phyloP scores from a whole-genome alignment of 495 filamentous ascomycete species.

The Cladorrhinum samala region DNA sequence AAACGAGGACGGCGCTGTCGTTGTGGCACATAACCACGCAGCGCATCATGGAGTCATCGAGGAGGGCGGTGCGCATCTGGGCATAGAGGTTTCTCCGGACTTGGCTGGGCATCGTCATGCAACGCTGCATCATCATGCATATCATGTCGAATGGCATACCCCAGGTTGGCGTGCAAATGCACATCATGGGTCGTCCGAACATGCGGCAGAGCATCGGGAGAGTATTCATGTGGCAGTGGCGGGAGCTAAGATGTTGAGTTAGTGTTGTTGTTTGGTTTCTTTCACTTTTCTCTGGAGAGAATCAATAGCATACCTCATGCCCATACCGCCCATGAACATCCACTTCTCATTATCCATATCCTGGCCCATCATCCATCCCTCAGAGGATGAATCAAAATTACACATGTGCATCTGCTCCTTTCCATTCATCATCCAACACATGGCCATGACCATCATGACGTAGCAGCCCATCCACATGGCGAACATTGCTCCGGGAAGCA shows the following conservation, averaged over 20 bases:
- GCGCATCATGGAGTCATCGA: conserved; percentile 28
- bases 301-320: conserved; percentile 17
- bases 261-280: neutral
- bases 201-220: conserved; percentile 25
- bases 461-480: conserved; percentile 19
- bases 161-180: conserved; percentile 25
- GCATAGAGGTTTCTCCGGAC: conserved; percentile 25
- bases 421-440: conserved; percentile 24
- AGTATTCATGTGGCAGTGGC: conserved; percentile 18
- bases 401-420: conserved; percentile 15
- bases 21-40: conserved; percentile 35
- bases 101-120: conserved; percentile 21
- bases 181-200: conserved; percentile 32
- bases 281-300: neutral
- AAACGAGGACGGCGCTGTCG: conserved; percentile 26
- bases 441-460: conserved; percentile 15
- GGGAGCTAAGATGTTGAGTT: conserved; percentile 13
- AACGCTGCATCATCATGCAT: conserved; percentile 26
- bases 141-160: conserved; percentile 30
- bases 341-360: conserved; percentile 29
- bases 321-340: conserved; percentile 32
- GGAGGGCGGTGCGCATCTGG: conserved; percentile 27
- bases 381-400: conserved; percentile 2
- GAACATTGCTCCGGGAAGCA: conserved; percentile 26
- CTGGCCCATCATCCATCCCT: conserved; percentile 22